Percentiles rank a stretch among this genome's conserved stretches.
These are phyloP conservation scores for Zopfochytrium polystomum DNA, from an alignment of 371 early-diverging fungal genomes.

Conservation along the genomic window DNA sequence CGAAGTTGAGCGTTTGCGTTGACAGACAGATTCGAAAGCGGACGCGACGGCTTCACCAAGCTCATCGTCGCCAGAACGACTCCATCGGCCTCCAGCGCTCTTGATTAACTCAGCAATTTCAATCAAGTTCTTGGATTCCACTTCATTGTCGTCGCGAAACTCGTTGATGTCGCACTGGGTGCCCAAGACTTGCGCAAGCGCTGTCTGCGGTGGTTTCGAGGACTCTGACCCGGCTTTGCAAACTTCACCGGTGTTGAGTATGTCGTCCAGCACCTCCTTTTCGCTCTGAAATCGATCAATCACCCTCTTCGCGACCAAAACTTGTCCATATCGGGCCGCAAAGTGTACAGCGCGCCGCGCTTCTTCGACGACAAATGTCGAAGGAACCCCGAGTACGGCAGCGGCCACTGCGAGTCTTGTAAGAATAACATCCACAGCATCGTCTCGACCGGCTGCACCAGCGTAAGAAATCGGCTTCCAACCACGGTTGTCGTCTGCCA, in stretches of 20 bases:
- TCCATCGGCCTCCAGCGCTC: not conserved
- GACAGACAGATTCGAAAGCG: not conserved
- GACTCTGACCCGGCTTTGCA: not conserved
- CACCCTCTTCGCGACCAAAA: not conserved
- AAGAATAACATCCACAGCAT: not conserved
- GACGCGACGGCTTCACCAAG: not conserved
- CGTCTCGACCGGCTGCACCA: not conserved
- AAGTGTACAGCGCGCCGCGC: not conserved
- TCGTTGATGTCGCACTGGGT: not conserved
- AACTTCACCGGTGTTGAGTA: not conserved
- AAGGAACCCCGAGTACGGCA: too few relatives aligned
- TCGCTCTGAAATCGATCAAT: not conserved
- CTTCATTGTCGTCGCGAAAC: not conserved
- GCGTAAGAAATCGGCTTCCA: not conserved
- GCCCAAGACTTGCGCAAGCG: not conserved
- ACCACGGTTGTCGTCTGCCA: not conserved
- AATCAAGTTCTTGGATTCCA: not conserved
- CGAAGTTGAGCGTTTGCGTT: not conserved
- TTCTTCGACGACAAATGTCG: not conserved
- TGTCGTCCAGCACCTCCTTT: not conserved
- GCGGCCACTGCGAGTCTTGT: not conserved
- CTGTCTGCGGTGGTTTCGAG: not conserved
- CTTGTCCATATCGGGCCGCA: not conserved
- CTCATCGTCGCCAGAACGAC: not conserved
- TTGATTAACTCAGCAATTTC: not conserved